These are phyloP conservation scores for Rhynchospora tenuis DNA, from an alignment of 176 grass and related monocot species.

Conservation along the genomic window DNA sequence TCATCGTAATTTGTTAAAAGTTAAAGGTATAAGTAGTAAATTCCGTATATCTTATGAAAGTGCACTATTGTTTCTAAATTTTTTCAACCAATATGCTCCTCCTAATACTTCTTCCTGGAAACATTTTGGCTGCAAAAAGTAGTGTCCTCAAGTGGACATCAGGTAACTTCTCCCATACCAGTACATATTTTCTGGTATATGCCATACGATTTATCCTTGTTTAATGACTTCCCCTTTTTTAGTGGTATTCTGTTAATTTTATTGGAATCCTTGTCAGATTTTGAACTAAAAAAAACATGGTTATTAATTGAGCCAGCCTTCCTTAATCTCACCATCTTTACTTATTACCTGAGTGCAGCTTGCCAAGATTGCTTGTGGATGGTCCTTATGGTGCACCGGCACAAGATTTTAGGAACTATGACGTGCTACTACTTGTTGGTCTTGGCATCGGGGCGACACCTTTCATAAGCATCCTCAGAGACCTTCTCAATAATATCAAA, in stretches of 20 bases:
- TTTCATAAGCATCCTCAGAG: slow-evolving; percentile 92
- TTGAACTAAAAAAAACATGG: neutral
- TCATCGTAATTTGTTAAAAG: neutral
- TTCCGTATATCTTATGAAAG: too few relatives aligned
- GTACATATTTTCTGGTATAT: neutral
- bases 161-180: slow-evolving; percentile 17
- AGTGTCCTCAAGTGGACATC: neutral
- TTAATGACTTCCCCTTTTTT: neutral
- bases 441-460: slow-evolving; percentile 92
- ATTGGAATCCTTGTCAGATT: neutral
- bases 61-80: too few relatives aligned
- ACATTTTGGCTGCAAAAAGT: neutral
- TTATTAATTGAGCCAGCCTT: neutral
- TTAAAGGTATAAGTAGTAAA: neutral
- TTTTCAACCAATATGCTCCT: too few relatives aligned
- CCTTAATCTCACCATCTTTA: neutral
- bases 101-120: neutral
- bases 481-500: slow-evolving; percentile 97
- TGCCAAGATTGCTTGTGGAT: slow-evolving; percentile 85
- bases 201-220: neutral
- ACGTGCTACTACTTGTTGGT: slow-evolving; percentile 90
- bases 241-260: neutral
- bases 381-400: slow-evolving; percentile 91
- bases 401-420: slow-evolving; percentile 93
- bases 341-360: slow-evolving; percentile 32